Conservation (phyloP, 371 early-diverging fungal genomes). For the Smittium culicis region DNA sequence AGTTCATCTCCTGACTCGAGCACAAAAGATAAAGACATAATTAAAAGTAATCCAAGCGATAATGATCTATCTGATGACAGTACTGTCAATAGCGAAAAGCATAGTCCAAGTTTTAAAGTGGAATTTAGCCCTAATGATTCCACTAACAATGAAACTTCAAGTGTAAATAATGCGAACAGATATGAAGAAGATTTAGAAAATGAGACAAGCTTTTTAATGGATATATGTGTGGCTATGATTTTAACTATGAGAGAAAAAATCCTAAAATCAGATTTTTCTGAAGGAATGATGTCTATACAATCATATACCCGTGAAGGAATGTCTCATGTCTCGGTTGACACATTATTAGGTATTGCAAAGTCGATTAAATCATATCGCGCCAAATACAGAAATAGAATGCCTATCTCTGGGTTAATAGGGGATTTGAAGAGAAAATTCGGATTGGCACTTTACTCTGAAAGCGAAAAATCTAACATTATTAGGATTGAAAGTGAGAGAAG, state of each 20-base stretch:
- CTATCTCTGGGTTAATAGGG: not conserved
- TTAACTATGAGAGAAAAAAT: not conserved
- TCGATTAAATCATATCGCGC: not conserved
- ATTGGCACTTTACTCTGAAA: too few relatives aligned
- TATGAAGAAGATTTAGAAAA: too few relatives aligned
- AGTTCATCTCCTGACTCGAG: not conserved
- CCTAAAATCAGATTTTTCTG: slow-evolving; percentile 7
- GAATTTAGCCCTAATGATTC: not conserved
- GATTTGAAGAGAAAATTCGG: not conserved
- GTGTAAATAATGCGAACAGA: too few relatives aligned
- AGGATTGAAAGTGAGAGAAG: too few relatives aligned
- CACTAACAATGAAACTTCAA: not conserved
- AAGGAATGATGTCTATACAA: slow-evolving; percentile 5
- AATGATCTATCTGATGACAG: not conserved
- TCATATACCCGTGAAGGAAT: not conserved
- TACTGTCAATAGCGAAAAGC: not conserved
- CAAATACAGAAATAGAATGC: not conserved
- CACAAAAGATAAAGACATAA: not conserved
- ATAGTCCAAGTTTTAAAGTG: too few relatives aligned
- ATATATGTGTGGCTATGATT: not conserved
- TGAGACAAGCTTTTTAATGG: not conserved
- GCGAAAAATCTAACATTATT: too few relatives aligned
- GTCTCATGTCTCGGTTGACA: not conserved
- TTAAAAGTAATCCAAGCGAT: not conserved
- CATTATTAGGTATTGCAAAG: not conserved